phyloP scores from a whole-genome alignment of 2,329 filamentous ascomycete species.

The Xylariomycetidae sp. region DNA sequence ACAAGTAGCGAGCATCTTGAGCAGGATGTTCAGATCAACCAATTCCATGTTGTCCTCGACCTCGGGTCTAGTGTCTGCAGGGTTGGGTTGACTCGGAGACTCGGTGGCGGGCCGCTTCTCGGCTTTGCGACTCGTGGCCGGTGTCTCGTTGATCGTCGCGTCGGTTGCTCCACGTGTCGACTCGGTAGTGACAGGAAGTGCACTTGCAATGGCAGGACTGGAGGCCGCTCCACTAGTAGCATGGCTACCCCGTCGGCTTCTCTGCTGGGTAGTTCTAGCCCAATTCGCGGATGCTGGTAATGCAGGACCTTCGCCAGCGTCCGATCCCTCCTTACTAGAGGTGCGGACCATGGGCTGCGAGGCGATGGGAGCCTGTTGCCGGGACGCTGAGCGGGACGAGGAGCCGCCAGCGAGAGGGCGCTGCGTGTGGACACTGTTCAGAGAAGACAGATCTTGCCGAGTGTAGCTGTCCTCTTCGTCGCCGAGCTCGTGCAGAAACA shows the following conservation, averaged over 20 bases:
- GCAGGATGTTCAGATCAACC: slow-evolving; percentile 19
- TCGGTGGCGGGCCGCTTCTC: slow-evolving; percentile 22
- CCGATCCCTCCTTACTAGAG: slow-evolving; percentile 70
- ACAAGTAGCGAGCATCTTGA: slow-evolving; percentile 18
- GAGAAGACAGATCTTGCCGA: slow-evolving; percentile 85
- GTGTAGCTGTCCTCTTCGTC: slow-evolving; percentile 97
- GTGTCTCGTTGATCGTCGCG: slow-evolving; percentile 25
- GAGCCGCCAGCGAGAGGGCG: slow-evolving; percentile 53
- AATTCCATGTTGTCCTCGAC: slow-evolving; percentile 8
- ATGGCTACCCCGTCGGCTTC: slow-evolving; percentile 68
- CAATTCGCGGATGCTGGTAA: slow-evolving; percentile 90
- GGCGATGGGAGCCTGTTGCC: slow-evolving; percentile 40
- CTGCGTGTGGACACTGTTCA: slow-evolving; percentile 84
- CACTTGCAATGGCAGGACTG: slow-evolving; percentile 68
- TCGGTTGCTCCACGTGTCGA: slow-evolving; percentile 39
- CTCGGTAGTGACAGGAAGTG: slow-evolving; percentile 49
- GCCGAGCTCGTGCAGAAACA: slow-evolving; percentile 97
- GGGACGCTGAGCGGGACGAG: slow-evolving; percentile 47
- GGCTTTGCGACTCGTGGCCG: slow-evolving; percentile 14
- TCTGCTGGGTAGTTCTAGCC: slow-evolving; percentile 66
- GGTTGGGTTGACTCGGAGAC: slow-evolving; percentile 5
- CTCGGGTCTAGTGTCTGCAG: slow-evolving; percentile 3
- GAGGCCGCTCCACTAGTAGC: slow-evolving; percentile 75
- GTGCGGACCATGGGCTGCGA: slow-evolving; percentile 67
- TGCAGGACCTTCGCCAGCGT: slow-evolving; percentile 77